Evolutionary conservation across 768 basidiomycete genomes (phyloP).

Genomic region (Rhodosporidiobolus odoratus): DNA sequence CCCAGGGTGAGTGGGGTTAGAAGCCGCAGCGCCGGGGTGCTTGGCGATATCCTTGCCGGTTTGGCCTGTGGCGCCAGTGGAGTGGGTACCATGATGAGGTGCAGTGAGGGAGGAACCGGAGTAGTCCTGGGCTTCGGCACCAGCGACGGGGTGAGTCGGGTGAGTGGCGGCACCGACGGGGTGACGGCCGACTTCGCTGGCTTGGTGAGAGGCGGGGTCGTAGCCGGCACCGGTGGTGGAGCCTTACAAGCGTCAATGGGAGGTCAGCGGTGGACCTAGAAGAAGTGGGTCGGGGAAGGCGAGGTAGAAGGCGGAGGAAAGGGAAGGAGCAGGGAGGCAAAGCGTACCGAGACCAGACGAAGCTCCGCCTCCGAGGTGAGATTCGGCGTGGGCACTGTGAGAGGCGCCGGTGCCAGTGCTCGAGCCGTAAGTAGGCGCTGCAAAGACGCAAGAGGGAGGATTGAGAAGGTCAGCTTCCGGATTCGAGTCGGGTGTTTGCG

Average conservation of each 20-base stretch:
- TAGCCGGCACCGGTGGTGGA: background rate
- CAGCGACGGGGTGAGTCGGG: background rate
- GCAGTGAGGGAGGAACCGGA: background rate
- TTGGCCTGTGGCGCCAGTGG: background rate
- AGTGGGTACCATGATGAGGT: background rate
- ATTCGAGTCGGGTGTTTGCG: too few relatives aligned
- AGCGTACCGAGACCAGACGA: too few relatives aligned
- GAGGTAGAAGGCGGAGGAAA: background rate
- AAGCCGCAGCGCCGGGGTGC: constrained; percentile 9
- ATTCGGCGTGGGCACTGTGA: too few relatives aligned
- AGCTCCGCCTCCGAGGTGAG: too few relatives aligned
- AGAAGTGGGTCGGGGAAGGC: background rate
- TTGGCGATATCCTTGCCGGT: background rate
- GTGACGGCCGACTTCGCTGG: background rate
- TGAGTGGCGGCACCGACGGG: background rate
- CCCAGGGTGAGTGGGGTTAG: background rate
- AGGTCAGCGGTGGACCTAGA: background rate
- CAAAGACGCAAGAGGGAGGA: too few relatives aligned
- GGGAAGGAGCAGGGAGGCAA: background rate
- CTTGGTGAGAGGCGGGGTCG: constrained; percentile 2
- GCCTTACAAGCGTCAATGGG: background rate
- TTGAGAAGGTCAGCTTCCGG: too few relatives aligned
- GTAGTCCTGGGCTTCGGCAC: background rate
- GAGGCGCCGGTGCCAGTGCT: too few relatives aligned
- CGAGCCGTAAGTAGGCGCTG: too few relatives aligned